A percentile compares a stretch with the other conserved stretches of the same genome.
Evolutionary conservation across 2,329 filamentous ascomycete species (phyloP).

Genomic region (Colletotrichum sp.): DNA sequence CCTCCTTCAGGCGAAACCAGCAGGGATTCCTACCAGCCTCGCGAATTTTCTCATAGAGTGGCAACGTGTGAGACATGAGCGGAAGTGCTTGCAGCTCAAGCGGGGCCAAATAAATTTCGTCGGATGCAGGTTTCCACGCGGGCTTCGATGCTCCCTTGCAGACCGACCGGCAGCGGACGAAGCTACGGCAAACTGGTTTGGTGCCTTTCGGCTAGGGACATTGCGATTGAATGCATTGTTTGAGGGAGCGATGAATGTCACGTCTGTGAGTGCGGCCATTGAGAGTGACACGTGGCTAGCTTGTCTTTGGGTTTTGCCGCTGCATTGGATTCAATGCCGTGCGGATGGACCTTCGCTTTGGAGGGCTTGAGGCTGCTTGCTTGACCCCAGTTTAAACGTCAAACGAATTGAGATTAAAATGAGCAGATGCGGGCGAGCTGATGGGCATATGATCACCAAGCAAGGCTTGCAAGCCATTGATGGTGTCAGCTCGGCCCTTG

Average conservation of each 20-base stretch:
- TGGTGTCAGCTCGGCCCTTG: not conserved
- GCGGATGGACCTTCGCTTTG: not conserved
- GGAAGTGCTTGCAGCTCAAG: not conserved
- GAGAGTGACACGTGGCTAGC: constrained; percentile 12
- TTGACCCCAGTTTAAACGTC: not conserved
- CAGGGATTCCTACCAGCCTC: not conserved
- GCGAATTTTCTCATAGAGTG: not conserved
- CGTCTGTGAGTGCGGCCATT: not conserved
- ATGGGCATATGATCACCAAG: not conserved
- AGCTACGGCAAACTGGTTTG: not conserved
- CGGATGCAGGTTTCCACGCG: not conserved
- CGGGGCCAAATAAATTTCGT: not conserved
- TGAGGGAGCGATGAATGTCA: not conserved
- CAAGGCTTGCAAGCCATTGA: not conserved
- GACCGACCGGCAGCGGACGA: not conserved
- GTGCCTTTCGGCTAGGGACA: not conserved
- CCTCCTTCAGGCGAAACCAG: not conserved
- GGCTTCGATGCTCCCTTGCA: not conserved
- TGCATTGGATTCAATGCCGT: not conserved
- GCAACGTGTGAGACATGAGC: not conserved
- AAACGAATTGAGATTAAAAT: not conserved
- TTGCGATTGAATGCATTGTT: not conserved
- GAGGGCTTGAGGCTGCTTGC: not conserved
- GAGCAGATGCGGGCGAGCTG: not conserved
- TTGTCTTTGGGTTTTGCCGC: not conserved